These are phyloP conservation scores for Penicillium digitatum DNA, from an alignment of 2,329 filamentous ascomycete species.

Conservation along the genomic window DNA sequence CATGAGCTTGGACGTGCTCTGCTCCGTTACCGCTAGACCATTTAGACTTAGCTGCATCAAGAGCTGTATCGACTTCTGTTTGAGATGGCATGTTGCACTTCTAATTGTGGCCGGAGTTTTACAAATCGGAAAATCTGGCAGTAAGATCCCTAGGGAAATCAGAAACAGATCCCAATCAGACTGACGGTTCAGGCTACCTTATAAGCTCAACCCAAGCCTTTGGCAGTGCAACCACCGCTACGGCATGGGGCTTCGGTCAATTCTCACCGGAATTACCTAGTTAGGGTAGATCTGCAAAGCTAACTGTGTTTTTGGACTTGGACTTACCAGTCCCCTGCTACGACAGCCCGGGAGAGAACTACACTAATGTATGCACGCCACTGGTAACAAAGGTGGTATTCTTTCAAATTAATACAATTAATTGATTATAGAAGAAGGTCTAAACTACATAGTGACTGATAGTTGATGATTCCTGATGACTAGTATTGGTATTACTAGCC, in stretches of 20 bases:
- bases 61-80: not conserved
- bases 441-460: no score
- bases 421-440: no score
- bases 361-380: no score
- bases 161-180: not conserved
- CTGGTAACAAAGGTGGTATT: no score
- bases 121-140: not conserved
- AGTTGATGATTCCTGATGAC: no score
- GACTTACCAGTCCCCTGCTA: not conserved
- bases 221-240: not conserved
- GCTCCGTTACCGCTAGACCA: not conserved
- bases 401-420: no score
- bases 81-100: conserved; percentile 12
- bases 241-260: not conserved
- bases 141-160: not conserved
- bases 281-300: not conserved
- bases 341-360: no score
- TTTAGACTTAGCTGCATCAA: not conserved
- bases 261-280: not conserved
- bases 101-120: not conserved
- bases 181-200: not conserved
- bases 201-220: not conserved
- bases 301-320: not conserved
- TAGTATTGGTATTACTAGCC: no score
- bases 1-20: not conserved